Base-by-base conservation (phyloP, 495 filamentous ascomycete species). In the Hypoxylon cercidicola region DNA sequence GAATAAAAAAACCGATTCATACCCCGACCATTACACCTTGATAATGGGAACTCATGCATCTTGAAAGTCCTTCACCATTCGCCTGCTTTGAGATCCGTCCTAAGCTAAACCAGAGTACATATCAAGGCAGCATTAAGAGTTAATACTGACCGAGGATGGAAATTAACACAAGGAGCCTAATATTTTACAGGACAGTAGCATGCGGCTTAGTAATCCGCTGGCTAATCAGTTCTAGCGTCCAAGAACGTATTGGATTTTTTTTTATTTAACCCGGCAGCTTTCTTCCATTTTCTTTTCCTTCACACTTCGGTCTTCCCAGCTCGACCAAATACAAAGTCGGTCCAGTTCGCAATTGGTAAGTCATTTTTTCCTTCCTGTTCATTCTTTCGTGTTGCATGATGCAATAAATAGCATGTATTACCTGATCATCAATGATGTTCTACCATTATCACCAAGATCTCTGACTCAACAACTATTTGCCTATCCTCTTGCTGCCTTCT, bases 371-470 rank as follows among this genome's bases (percentile, higher is more conserved):
- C 16, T 44, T 37, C n/a, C 47, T 40, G 48, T 25, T 23, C n/a
- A 11, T 45, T 35, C 12, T 6, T 12, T 6, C 43, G 35, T 48
- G 56, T 74, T 68, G 74, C 32, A 82, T 82, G 81, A 82, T 77
- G 78, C 48, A 79, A 45, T 25, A 52, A 81, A 81, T 66, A 87
- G 87, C 86, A 89, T 89, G 86, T 88, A 88, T 88, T 89, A 88
- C 81, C 84, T 82, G 84, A 88, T 78, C 67, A 70, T 72, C 64
- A 71, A 57, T 78, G 74, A 79, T 80, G 79, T 77, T 64, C 70
- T 68, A 75, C 60, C 59, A 69, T 75, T 80, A 81, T 83, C 81
- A 85, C 82, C 82, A 85, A 86, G 83, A 86, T 86, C 82, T 86
- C 81, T 85, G 83, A 84, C 67, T 74, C 66, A 71, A 72, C 72